A percentile compares a stretch with the other conserved stretches of the same genome.
phyloP scores from a whole-genome alignment of 2,329 filamentous ascomycete genomes.

The Epichloe amarillans region DNA sequence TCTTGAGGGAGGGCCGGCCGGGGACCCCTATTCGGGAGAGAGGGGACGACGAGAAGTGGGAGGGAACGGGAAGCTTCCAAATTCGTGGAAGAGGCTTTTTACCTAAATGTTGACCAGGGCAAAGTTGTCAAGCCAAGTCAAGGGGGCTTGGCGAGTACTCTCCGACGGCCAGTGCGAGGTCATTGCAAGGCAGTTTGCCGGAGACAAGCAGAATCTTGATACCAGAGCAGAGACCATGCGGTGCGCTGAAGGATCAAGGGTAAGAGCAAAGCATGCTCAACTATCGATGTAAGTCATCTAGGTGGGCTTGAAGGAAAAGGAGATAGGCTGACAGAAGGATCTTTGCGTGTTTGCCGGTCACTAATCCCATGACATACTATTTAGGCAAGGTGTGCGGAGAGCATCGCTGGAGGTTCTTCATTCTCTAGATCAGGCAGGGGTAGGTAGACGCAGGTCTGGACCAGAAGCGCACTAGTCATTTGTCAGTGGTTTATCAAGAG shows the following conservation, averaged over 20 bases:
- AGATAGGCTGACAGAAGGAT: neutral
- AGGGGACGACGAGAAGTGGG: neutral
- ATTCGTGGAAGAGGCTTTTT: neutral
- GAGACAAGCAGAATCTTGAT: too few species aligned
- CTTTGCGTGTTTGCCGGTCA: neutral
- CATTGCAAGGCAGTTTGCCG: too few species aligned
- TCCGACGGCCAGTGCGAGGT: neutral
- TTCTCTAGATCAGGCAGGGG: too few species aligned
- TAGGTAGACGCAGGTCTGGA: neutral
- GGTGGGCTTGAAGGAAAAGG: too few species aligned
- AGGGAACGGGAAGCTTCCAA: neutral
- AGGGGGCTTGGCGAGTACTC: neutral
- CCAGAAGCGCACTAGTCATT: too few species aligned
- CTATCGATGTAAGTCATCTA: too few species aligned
- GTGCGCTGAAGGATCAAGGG: too few species aligned
- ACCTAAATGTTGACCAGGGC: neutral
- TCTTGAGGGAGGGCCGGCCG: slow-evolving; percentile 1
- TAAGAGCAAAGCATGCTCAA: too few species aligned
- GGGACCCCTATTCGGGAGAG: neutral
- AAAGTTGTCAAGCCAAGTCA: neutral
- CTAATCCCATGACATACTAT: neutral
- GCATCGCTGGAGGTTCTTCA: neutral
- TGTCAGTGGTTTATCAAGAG: neutral
- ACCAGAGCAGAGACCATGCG: neutral
- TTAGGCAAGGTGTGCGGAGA: neutral